Percentiles rank a stretch among this genome's conserved stretches.
Evolutionary conservation across 1,284 basidiomycete genomes (phyloP).

Genomic region (Meira nashicola): DNA sequence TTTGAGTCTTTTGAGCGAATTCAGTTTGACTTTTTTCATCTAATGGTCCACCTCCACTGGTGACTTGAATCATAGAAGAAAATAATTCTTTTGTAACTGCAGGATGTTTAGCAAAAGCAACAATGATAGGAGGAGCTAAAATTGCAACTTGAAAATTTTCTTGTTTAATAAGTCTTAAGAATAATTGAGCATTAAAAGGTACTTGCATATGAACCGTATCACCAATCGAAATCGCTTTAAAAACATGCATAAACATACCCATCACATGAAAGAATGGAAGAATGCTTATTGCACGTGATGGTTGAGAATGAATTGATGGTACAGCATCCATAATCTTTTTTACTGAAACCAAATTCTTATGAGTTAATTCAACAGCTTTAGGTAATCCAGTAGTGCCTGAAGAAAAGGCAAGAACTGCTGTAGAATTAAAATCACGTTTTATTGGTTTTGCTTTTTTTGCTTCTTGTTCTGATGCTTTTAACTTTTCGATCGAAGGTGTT

Average conservation of each 20-base stretch:
- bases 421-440: neutral
- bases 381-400: conserved; percentile 30
- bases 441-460: conserved; percentile 1
- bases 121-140: conserved; percentile 23
- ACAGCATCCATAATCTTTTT: too few relatives aligned
- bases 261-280: conserved; percentile 32
- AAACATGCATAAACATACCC: conserved; percentile 6
- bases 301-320: neutral
- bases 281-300: conserved; percentile 17
- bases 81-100: conserved; percentile 15
- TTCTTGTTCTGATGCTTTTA: neutral
- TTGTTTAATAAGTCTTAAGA: conserved; percentile 18
- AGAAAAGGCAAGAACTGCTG: conserved; percentile 20
- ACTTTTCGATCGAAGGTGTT: neutral
- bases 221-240: neutral
- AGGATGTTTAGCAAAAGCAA: conserved; percentile 19
- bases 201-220: neutral
- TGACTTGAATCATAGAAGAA: conserved; percentile 18
- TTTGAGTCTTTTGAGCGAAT: conserved; percentile 21
- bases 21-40: conserved; percentile 18
- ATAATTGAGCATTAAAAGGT: conserved; percentile 22
- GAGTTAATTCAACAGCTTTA: conserved; percentile 29
- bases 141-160: conserved; percentile 17
- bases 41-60: conserved; percentile 27
- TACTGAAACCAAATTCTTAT: conserved; percentile 23